phyloP scores from a whole-genome alignment of 129 eudicot genomes.

The Lonicera japonica region DNA sequence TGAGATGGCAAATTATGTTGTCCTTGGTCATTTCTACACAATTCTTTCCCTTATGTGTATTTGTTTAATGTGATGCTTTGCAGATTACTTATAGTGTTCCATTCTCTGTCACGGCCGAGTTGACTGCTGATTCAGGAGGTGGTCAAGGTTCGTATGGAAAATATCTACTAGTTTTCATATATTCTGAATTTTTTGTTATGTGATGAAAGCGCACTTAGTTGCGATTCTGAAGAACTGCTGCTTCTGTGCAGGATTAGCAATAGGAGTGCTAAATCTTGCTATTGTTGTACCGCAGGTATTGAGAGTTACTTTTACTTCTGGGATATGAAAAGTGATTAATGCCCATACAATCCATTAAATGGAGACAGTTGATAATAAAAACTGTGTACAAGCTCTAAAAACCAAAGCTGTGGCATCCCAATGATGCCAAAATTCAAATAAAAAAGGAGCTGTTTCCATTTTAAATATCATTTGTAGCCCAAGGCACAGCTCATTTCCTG shows the following conservation, averaged over 20 bases:
- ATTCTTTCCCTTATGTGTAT: conserved; percentile 1
- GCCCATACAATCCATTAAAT: too few species aligned
- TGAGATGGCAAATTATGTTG: too few species aligned
- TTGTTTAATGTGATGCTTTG: conserved; percentile 22
- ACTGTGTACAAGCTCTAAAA: too few species aligned
- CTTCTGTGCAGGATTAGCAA: conserved; percentile 73
- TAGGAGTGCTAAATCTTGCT: conserved; percentile 93
- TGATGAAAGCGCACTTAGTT: conserved; percentile 6
- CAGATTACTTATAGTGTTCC: conserved; percentile 96
- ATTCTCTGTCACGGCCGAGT: conserved; percentile 83
- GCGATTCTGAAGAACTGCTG: background rate
- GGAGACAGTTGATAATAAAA: too few species aligned
- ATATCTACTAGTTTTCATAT: background rate
- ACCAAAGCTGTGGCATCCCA: too few species aligned
- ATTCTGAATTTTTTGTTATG: background rate
- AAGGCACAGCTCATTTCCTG: too few species aligned
- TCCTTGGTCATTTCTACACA: background rate
- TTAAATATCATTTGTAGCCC: too few species aligned
- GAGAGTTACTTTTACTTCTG: too few species aligned
- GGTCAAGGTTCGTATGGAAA: conserved; percentile 66
- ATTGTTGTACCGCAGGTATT: conserved; percentile 97
- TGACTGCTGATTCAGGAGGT: conserved; percentile 95
- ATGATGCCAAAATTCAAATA: too few species aligned
- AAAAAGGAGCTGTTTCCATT: too few species aligned
- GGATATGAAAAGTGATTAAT: too few species aligned